These are phyloP conservation scores for Harrya chromipes DNA, from an alignment of 768 basidiomycete species.

Conservation along the genomic window DNA sequence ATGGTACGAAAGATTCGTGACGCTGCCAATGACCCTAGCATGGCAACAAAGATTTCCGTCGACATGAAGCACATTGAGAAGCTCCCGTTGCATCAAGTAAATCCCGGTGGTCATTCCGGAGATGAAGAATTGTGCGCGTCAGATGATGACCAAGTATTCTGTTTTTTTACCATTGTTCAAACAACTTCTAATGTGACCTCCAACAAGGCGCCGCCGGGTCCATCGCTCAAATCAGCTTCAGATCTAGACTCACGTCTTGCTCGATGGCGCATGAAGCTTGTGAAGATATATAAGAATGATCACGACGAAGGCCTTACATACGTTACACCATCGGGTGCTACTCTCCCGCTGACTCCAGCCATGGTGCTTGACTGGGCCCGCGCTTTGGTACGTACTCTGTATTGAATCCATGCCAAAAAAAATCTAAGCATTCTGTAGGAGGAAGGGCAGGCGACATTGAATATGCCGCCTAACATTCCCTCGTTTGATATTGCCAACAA, in stretches of 20 bases:
- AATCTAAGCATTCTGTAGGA: not conserved
- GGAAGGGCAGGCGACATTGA: not conserved
- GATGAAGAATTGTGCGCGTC: too few relatives aligned
- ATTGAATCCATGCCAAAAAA: too few relatives aligned
- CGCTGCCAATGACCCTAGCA: not conserved
- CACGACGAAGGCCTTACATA: not conserved
- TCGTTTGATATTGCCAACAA: not conserved
- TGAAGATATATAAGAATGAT: not conserved
- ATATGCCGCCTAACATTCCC: not conserved
- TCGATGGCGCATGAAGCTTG: not conserved
- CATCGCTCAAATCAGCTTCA: too few relatives aligned
- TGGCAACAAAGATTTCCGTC: not conserved
- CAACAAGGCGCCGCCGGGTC: too few relatives aligned
- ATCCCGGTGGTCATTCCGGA: too few relatives aligned
- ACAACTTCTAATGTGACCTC: too few relatives aligned
- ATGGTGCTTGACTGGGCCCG: not conserved
- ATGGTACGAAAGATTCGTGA: not conserved
- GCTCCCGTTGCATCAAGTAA: not conserved
- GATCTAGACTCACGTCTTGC: not conserved
- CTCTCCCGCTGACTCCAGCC: not conserved
- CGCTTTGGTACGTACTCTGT: not conserved
- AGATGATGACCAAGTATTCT: not conserved
- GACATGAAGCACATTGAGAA: slow-evolving; percentile 1
- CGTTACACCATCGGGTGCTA: not conserved
- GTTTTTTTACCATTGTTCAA: not conserved